Conservation (phyloP, 2,329 filamentous ascomycete species). For the Herpotrichia juniperi region DNA sequence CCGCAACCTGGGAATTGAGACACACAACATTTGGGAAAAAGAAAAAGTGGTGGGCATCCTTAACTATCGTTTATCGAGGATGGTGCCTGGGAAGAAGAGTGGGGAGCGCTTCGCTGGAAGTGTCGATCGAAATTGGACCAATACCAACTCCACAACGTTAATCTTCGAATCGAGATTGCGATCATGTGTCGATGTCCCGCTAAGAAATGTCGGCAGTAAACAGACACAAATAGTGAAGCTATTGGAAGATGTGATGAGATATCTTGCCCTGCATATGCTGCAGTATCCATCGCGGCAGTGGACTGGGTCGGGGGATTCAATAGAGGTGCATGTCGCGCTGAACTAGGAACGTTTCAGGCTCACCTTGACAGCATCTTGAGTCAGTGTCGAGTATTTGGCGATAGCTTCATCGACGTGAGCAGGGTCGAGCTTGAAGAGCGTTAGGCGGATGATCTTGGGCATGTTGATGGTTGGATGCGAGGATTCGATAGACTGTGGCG, state of each 20-base stretch:
- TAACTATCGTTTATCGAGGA: too few relatives aligned
- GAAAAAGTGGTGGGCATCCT: too few relatives aligned
- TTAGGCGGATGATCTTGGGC: constrained; percentile 42
- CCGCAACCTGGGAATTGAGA: too few relatives aligned
- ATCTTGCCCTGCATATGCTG: constrained; percentile 11
- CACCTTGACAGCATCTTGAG: constrained; percentile 43
- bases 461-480: constrained; percentile 24
- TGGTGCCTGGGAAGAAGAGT: too few relatives aligned
- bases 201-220: neutral
- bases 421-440: constrained; percentile 44
- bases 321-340: constrained; percentile 13
- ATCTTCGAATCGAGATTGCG: too few relatives aligned
- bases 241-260: constrained; percentile 15
- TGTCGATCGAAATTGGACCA: too few relatives aligned
- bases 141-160: too few relatives aligned
- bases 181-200: neutral
- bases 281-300: constrained; percentile 6
- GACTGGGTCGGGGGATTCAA: neutral
- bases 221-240: neutral
- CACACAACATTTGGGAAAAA: too few relatives aligned
- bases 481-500: constrained; percentile 7
- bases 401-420: constrained; percentile 35
- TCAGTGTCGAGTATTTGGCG: constrained; percentile 40
- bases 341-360: constrained; percentile 16
- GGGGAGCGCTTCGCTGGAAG: too few relatives aligned